Evolutionary conservation across 768 basidiomycete genomes (phyloP).

Genomic region (Serendipita indica): DNA sequence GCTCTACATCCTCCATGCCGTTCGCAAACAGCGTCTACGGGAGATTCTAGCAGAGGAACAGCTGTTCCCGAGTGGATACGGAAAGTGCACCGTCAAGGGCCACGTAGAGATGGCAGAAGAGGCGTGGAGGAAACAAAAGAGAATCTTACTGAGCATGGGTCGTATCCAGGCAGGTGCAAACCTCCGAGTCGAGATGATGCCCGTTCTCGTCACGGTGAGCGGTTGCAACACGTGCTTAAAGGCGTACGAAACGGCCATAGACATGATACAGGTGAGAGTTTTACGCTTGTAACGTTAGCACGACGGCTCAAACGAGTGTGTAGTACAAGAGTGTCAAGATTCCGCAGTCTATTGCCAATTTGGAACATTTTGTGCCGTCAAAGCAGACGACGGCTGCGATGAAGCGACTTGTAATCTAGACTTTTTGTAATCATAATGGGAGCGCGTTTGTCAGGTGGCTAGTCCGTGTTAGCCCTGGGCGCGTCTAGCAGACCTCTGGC

Average conservation of each 20-base stretch:
- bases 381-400: neutral
- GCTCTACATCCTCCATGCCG: conserved; percentile 42
- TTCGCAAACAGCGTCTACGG: conserved; percentile 38
- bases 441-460: too few relatives aligned
- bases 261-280: conserved; percentile 47
- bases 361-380: neutral
- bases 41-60: conserved; percentile 41
- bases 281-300: neutral
- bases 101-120: conserved; percentile 29
- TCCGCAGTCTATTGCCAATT: neutral
- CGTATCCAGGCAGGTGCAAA: conserved; percentile 37
- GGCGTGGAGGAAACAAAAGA: conserved; percentile 37
- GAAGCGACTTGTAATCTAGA: neutral
- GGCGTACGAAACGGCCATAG: conserved; percentile 47
- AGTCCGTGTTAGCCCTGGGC: too few relatives aligned
- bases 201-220: conserved; percentile 31
- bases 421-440: too few relatives aligned
- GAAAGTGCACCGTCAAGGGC: conserved; percentile 40
- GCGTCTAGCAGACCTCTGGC: too few relatives aligned
- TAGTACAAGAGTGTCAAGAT: neutral
- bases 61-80: conserved; percentile 61
- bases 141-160: conserved; percentile 26
- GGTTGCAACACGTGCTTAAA: conserved; percentile 41
- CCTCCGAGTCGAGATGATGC: conserved; percentile 50
- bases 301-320: neutral